Base-by-base conservation (phyloP, 495 filamentous ascomycete genomes). In the Podospora sp. region DNA sequence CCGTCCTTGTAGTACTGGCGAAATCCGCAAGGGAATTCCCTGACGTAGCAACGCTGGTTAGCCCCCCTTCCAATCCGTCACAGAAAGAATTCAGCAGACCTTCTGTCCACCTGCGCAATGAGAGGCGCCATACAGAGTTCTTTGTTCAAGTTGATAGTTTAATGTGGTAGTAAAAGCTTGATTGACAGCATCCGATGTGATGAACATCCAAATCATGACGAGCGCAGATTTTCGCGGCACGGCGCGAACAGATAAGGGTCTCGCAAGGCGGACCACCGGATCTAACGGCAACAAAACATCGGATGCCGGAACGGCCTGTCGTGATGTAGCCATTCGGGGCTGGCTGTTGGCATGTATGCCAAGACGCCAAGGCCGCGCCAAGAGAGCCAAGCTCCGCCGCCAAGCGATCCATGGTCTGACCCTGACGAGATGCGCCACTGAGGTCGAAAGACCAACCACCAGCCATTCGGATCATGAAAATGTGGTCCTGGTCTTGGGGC, bases 271-370 rank as follows among this genome's bases (percentile, higher is more conserved):
- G 18, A 18, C 16, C 3, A 3, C 49, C 49, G 49, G 49, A 52
- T 52, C 49, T 3, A 52, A 52, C 49, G 49, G 49, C 49, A 52
- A 12, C 49, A 52, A 52, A 52, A 52, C 49, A 52, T 22, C 49
- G 49, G 49, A 52, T 52, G 18, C 49, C 49, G 49, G 49, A 16
- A 16, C 49, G 14, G 49, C 18, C 3, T 52, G 49, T 22, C 49
- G 21, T 52, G 49, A 52, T 52, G 4, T 52, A 52, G 49, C 49
- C 49, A 52, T 52, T 5, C 49, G 49, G 49, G 49, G 5, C 49
- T 12, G 49, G 49, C 49, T 12, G 49, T 52, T 52, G 49, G 21
- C 4, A 3, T 3, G 49, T 22, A 16, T 52, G 49, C 49, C 49
- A 52, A 52, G 49, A 52, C 18, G 49, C 49, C 49, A 52, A 52